phyloP scores from a whole-genome alignment of 768 basidiomycete genomes.

The Cyclocybe cylindracea region DNA sequence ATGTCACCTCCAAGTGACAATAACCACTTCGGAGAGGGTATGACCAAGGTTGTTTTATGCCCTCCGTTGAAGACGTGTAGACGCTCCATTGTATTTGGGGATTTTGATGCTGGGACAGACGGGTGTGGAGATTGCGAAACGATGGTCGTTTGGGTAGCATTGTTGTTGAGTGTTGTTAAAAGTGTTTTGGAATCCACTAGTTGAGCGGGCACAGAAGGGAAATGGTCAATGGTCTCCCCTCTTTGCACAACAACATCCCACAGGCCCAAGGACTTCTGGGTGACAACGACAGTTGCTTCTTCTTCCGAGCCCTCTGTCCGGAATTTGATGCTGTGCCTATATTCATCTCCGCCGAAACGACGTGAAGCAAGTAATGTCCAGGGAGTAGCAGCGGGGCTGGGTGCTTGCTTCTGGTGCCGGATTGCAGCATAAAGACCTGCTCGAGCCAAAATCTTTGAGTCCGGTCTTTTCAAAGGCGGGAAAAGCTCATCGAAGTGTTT shows the following conservation, averaged over 20 bases:
- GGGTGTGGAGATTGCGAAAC: slow-evolving; percentile 68
- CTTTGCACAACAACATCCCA: slow-evolving; percentile 57
- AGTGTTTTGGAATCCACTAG: slow-evolving; percentile 57
- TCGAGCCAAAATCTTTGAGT: slow-evolving; percentile 68
- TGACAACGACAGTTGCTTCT: slow-evolving; percentile 42
- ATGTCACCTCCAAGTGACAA: slow-evolving; percentile 64
- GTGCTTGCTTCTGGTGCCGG: slow-evolving; percentile 48
- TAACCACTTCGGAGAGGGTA: slow-evolving; percentile 75
- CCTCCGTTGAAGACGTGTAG: slow-evolving; percentile 74
- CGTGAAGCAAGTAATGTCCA: slow-evolving; percentile 74
- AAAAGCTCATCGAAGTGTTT: slow-evolving; percentile 86
- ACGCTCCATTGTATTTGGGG: slow-evolving; percentile 64
- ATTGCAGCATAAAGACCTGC: slow-evolving; percentile 77
- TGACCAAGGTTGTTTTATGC: slow-evolving; percentile 61
- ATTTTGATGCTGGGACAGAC: slow-evolving; percentile 52
- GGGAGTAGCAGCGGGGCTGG: slow-evolving; percentile 38
- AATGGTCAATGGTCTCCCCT: slow-evolving; percentile 31
- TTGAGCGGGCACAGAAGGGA: slow-evolving; percentile 55
- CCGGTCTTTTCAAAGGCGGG: slow-evolving; percentile 59
- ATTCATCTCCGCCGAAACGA: slow-evolving; percentile 76
- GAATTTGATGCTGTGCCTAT: slow-evolving; percentile 62
- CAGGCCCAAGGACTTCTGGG: slow-evolving; percentile 36
- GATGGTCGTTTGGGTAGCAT: slow-evolving; percentile 61
- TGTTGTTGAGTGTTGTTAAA: slow-evolving; percentile 51
- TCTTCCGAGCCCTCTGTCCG: slow-evolving; percentile 52